phyloP scores from a whole-genome alignment of 805 yeast species.

The Hyphopichia homilentoma region DNA sequence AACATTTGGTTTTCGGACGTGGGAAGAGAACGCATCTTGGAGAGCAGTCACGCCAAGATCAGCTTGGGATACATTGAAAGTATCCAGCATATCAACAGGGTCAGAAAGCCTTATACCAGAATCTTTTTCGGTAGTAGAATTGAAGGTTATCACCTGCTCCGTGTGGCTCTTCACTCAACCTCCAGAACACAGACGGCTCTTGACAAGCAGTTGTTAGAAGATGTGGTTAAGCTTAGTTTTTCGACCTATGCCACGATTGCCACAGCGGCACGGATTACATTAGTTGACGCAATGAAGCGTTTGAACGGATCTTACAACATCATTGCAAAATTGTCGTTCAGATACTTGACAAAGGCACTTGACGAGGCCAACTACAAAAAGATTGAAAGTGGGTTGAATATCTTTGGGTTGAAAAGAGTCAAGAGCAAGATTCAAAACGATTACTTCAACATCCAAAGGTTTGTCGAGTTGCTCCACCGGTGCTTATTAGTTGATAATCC shows the following conservation, averaged over 20 bases:
- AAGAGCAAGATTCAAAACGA: constrained; percentile 57
- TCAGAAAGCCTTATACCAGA: constrained; percentile 71
- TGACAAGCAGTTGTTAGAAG: constrained; percentile 61
- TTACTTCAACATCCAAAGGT: constrained; percentile 45
- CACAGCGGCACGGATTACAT: constrained; percentile 60
- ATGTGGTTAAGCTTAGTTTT: constrained; percentile 59
- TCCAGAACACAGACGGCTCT: constrained; percentile 65
- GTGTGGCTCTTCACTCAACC: constrained; percentile 69
- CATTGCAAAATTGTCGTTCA: constrained; percentile 49
- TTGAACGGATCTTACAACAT: constrained; percentile 61
- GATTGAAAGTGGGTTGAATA: constrained; percentile 60
- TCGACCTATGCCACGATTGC: constrained; percentile 72
- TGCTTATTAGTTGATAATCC: constrained; percentile 56
- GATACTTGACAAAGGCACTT: constrained; percentile 47
- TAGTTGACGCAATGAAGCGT: constrained; percentile 67
- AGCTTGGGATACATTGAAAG: constrained; percentile 54
- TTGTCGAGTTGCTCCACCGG: constrained; percentile 46
- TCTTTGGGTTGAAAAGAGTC: constrained; percentile 56
- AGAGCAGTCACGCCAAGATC: constrained; percentile 51
- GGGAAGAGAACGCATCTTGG: constrained; percentile 66
- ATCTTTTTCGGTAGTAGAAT: constrained; percentile 72
- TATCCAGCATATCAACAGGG: constrained; percentile 60
- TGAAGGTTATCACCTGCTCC: constrained; percentile 68
- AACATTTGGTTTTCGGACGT: constrained; percentile 80
- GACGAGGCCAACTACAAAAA: constrained; percentile 41